Conservation (phyloP, 768 basidiomycete genomes). For the Rhodotorula kratochvilovae region DNA sequence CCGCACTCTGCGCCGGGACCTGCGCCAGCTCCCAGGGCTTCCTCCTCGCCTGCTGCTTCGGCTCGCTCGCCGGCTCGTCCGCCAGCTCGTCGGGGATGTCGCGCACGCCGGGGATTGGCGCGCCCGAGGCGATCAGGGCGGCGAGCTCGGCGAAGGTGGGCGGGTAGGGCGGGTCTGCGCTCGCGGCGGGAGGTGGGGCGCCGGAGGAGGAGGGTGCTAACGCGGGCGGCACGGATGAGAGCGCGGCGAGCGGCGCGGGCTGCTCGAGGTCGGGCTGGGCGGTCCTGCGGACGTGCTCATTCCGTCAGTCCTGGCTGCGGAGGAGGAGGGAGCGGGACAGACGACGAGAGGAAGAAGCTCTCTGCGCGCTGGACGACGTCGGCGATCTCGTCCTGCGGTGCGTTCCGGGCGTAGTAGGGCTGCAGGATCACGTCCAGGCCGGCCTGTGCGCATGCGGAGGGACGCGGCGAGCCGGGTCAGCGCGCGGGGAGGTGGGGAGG, state of each 20-base stretch:
- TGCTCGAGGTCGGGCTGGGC: not conserved
- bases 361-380: conserved; percentile 26
- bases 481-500: not conserved
- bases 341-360: conserved; percentile 11
- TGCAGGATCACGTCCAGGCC: conserved; percentile 32
- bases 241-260: not conserved
- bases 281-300: not conserved
- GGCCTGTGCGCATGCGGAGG: not conserved
- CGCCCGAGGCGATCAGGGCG: conserved; percentile 36
- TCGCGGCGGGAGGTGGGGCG: not conserved
- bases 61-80: conserved; percentile 20
- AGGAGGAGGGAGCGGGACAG: not conserved
- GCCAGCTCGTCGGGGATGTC: conserved; percentile 40
- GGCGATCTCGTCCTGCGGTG: conserved; percentile 25
- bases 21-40: conserved; percentile 42
- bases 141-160: conserved; percentile 41
- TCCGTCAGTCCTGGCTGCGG: no score
- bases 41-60: not conserved
- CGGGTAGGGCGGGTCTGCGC: conserved; percentile 38
- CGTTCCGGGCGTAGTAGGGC: conserved; percentile 23
- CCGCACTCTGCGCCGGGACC: not conserved
- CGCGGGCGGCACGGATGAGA: not conserved
- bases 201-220: conserved; percentile 10
- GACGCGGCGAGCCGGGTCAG: not conserved
- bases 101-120: conserved; percentile 40